Evolutionary conservation across 2,329 filamentous ascomycete species (phyloP), one percentile per base, ranked within the genome.

Genomic region (Exophiala lecanii-corni): DNA sequence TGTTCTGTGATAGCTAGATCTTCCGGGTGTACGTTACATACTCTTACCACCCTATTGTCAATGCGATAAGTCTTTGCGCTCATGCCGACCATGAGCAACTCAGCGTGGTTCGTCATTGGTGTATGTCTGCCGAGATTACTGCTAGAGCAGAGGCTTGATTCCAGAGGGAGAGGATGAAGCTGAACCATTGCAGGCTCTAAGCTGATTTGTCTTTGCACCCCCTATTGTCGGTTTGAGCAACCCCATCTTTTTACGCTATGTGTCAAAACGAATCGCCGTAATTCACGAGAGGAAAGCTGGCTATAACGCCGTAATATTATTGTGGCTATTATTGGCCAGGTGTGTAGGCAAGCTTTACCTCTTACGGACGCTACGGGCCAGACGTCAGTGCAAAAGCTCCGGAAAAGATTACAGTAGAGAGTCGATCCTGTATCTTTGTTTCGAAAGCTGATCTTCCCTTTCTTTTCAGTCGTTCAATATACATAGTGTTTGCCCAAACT

Each of bases 31-130:
- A 39, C 23, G 37, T 32, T 19, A 32, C 37, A 39, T 18, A 31
- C 15, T 32, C 32, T 39, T 18, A 16, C 10, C 15, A 39, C 21
- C 21, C 25, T 7, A 18, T 39, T 39, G 23, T 26, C 37, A 16
- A 39, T 18, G 21, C 37, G 37, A 16, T 30, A 39, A 18, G 37
- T 32, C 25, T 39, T 18, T 31, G 37, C 9, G 37, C 37, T 39
- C 37, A 32, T 39, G 25, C 37, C 37, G 15, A 39, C 25, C 37
- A 39, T 39, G 23, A 39, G 37, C 37, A 39, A 23, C 3, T 39
- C 25, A 28, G 25, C 25, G 25, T 28, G 25, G 25, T 28, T 28
- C 25, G 25, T 28, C 25, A 28, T 28, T 28, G n/a, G 25, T 28
- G 25, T 28, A 28, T 28, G n/a, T 28, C n/a, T n/a, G n/a, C 25